Conservation (phyloP, 805 yeast genomes). For the Candida ovalis region DNA sequence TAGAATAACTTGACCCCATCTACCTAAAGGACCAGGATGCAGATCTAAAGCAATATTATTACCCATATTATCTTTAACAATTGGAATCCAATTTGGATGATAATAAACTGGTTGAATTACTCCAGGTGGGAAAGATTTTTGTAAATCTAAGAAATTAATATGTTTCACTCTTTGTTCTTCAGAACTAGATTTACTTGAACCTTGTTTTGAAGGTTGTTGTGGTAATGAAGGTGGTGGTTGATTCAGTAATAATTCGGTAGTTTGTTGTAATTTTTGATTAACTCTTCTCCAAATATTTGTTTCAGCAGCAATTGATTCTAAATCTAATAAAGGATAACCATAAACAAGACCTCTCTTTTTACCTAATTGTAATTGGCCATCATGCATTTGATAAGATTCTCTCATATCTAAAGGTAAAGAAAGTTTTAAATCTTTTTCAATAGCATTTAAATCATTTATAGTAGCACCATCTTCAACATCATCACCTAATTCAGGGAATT, state of each 20-base stretch:
- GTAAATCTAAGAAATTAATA: conserved; percentile 42
- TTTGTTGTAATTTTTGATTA: conserved; percentile 37
- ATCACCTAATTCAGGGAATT: conserved; percentile 78
- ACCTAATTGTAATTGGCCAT: conserved; percentile 84
- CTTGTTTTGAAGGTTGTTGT: background rate
- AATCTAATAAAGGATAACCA: conserved; percentile 73
- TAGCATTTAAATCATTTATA: conserved; percentile 69
- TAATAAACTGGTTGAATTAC: conserved; percentile 74
- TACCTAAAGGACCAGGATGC: conserved; percentile 74
- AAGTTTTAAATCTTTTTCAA: conserved; percentile 77
- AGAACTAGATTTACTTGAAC: background rate
- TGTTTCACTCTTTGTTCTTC: conserved; percentile 15
- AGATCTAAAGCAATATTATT: conserved; percentile 90
- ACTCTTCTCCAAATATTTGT: conserved; percentile 80
- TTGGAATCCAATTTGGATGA: conserved; percentile 89
- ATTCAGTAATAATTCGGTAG: conserved; percentile 11
- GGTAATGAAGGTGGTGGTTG: conserved; percentile 6
- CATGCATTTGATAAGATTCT: conserved; percentile 77
- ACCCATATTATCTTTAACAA: conserved; percentile 84
- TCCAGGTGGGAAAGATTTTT: conserved; percentile 74
- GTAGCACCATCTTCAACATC: conserved; percentile 80
- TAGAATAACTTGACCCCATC: conserved; percentile 85
- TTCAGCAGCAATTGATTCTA: conserved; percentile 78
- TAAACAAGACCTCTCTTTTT: conserved; percentile 74
- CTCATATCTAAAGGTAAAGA: conserved; percentile 76